Percentiles rank a stretch among this genome's conserved stretches.
phyloP scores from a whole-genome alignment of 495 filamentous ascomycete genomes.

The Penicillium arizonense region DNA sequence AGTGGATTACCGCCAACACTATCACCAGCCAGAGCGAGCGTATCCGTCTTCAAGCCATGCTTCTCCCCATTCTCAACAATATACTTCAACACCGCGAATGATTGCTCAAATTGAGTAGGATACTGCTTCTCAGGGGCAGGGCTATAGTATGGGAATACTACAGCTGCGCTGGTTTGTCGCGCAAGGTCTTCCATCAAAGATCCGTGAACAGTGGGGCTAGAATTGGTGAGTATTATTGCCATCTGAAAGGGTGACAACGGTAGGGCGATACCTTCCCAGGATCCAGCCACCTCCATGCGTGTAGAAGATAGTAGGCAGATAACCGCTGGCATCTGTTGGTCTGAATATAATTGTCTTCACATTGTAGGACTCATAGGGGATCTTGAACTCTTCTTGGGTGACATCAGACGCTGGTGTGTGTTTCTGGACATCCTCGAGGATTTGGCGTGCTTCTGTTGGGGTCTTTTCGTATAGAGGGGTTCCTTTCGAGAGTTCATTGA shows the following conservation, averaged over 20 bases:
- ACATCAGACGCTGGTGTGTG: background rate
- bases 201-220: background rate
- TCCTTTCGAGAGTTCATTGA: background rate
- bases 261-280: background rate
- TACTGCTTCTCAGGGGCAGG: slow-evolving; percentile 4
- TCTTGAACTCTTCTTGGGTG: background rate
- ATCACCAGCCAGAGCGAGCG: background rate
- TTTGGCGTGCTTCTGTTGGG: background rate
- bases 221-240: background rate
- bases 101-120: slow-evolving; percentile 3
- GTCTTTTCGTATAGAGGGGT: slow-evolving; percentile 1
- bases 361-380: background rate
- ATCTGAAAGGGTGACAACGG: background rate
- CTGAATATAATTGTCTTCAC: slow-evolving; percentile 2
- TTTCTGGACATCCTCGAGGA: background rate
- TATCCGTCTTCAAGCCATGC: slow-evolving; percentile 1
- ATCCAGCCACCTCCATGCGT: slow-evolving; percentile 2
- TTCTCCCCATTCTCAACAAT: background rate
- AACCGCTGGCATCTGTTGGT: background rate
- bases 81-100: background rate
- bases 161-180: background rate
- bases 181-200: slow-evolving; percentile 3
- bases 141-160: background rate
- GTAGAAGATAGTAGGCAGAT: background rate
- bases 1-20: background rate